Evolutionary conservation across 306 rosid species (phyloP).

Genomic region (Hippophae rhamnoides): DNA sequence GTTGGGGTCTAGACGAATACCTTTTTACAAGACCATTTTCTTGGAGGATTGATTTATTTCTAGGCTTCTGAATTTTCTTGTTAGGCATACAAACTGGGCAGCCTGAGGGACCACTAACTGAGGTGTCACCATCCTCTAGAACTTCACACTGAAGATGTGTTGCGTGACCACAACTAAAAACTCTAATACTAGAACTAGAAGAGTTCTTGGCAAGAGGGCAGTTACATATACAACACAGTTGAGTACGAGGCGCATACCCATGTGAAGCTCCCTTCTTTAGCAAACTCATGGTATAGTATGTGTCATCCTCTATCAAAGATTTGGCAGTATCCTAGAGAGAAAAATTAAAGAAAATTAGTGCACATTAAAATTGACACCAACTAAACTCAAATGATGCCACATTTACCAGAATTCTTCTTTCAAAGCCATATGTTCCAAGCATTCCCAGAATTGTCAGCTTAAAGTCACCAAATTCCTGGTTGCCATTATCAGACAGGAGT

Average conservation of each 20-base stretch:
- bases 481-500: constrained; percentile 88
- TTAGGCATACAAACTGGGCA: constrained; percentile 87
- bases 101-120: constrained; percentile 46
- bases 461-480: constrained; percentile 93
- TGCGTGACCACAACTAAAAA: constrained; percentile 92
- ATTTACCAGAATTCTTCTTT: constrained; percentile 91
- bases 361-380: background rate
- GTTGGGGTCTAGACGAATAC: constrained; percentile 38
- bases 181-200: constrained; percentile 54
- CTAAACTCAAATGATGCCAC: background rate
- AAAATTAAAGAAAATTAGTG: background rate
- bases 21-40: constrained; percentile 55
- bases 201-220: constrained; percentile 54
- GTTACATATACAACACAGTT: constrained; percentile 63
- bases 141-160: constrained; percentile 80
- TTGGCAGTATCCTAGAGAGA: constrained; percentile 73
- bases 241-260: constrained; percentile 75
- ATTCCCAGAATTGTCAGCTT: constrained; percentile 87
- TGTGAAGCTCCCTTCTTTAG: constrained; percentile 94
- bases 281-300: constrained; percentile 83
- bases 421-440: constrained; percentile 92
- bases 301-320: constrained; percentile 88
- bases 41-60: constrained; percentile 44
- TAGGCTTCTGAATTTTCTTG: constrained; percentile 52
- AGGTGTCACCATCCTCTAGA: constrained; percentile 46